phyloP scores from a whole-genome alignment of 2,329 filamentous ascomycete species.

The Aspergillus fischeri region DNA sequence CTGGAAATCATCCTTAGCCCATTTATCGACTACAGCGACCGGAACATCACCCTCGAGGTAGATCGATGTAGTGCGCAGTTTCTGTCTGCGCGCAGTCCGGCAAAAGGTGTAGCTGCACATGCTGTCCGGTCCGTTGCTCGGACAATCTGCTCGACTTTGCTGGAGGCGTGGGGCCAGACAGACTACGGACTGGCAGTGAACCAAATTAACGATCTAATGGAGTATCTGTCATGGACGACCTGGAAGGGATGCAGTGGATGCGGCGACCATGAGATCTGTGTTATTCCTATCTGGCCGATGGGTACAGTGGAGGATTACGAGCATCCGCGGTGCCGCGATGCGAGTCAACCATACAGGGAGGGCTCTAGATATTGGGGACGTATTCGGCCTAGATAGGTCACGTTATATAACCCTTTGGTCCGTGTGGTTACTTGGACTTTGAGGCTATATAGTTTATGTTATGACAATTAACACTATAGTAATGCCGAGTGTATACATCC shows the following conservation, averaged over 20 bases:
- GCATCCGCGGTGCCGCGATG: conserved; percentile 43
- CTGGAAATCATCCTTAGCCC: conserved; percentile 27
- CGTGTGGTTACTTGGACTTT: neutral
- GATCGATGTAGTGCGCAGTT: conserved; percentile 35
- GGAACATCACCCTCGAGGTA: conserved; percentile 24
- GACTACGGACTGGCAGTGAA: conserved; percentile 23
- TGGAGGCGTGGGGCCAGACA: conserved; percentile 18
- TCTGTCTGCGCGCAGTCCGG: conserved; percentile 18
- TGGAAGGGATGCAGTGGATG: conserved; percentile 59
- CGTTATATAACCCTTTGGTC: no score
- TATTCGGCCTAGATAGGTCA: neutral
- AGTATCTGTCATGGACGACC: conserved; percentile 54
- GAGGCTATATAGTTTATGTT: neutral
- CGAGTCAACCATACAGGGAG: conserved; percentile 13
- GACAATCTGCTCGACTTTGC: conserved; percentile 31
- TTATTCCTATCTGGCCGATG: conserved; percentile 62
- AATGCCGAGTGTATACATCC: no score
- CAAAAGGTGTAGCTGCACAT: conserved; percentile 18
- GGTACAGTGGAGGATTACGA: conserved; percentile 54
- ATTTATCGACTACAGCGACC: conserved; percentile 32
- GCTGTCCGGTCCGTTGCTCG: conserved; percentile 29
- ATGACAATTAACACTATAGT: no score
- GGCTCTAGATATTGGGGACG: conserved; percentile 29
- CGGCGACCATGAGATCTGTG: conserved; percentile 52
- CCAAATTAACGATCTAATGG: conserved; percentile 40